Percentiles rank a stretch among this genome's conserved stretches.
Conservation (phyloP, 2,329 filamentous ascomycete genomes). For the Aspergillus piperis region DNA sequence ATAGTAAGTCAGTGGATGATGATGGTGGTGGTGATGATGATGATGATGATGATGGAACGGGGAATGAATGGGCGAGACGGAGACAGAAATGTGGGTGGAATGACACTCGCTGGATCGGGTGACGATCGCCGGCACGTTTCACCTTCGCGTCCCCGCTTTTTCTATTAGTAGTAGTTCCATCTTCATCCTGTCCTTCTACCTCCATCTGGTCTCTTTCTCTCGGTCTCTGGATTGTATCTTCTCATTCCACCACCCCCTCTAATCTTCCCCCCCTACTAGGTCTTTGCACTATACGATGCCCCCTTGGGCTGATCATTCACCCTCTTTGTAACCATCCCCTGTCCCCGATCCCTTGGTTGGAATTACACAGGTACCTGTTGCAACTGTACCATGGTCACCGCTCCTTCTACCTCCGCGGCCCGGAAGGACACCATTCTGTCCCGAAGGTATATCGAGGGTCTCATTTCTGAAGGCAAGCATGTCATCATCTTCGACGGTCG, state of each 20-base stretch:
- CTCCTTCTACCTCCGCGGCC: slow-evolving; percentile 18
- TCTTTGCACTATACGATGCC: neutral
- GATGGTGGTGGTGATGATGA: neutral
- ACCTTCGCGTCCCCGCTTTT: slow-evolving; percentile 10
- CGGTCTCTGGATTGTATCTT: neutral
- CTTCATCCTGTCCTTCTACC: neutral
- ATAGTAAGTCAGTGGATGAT: neutral
- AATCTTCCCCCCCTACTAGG: neutral
- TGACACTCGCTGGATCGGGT: slow-evolving; percentile 14
- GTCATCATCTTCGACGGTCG: slow-evolving; percentile 79
- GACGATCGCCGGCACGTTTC: slow-evolving; percentile 14
- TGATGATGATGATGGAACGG: neutral
- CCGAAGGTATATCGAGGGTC: slow-evolving; percentile 69
- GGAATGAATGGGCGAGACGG: neutral
- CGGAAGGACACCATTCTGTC: slow-evolving; percentile 56
- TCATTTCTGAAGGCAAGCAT: slow-evolving; percentile 78
- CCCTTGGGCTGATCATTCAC: neutral
- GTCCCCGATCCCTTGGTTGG: neutral
- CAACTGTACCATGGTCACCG: slow-evolving; percentile 4
- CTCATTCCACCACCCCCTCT: neutral
- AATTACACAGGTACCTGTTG: neutral
- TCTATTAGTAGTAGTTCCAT: neutral
- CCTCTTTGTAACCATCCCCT: neutral
- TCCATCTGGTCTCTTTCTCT: neutral
- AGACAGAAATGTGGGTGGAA: slow-evolving; percentile 1